Evolutionary conservation across 331 rosid species (phyloP).

Genomic region (Pyrus hybrid): DNA sequence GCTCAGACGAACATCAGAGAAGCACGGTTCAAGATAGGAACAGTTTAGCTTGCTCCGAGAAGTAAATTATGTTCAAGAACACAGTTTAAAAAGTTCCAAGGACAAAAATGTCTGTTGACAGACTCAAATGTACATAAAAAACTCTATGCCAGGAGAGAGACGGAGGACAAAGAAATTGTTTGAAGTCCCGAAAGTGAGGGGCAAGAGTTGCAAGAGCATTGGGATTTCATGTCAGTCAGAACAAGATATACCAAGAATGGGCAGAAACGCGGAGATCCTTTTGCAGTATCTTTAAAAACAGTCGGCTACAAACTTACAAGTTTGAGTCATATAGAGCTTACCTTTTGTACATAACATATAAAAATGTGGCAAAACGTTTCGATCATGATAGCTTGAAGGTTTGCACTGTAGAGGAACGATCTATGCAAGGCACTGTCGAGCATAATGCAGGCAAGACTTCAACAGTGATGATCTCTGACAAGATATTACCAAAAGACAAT

Average conservation of each 20-base stretch:
- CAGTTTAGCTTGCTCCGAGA: constrained; percentile 23
- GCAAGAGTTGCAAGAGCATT: background rate
- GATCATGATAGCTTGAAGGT: background rate
- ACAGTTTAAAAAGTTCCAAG: background rate
- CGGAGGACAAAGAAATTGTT: background rate
- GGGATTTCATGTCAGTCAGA: background rate
- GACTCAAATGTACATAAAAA: background rate
- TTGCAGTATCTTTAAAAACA: background rate
- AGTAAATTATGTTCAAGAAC: background rate
- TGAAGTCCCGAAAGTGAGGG: background rate
- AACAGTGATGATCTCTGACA: background rate
- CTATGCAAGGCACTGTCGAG: background rate
- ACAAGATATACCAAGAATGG: background rate
- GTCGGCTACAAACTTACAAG: background rate
- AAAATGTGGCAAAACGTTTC: background rate
- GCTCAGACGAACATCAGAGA: constrained; percentile 15
- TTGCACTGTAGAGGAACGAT: background rate
- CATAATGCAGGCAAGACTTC: background rate
- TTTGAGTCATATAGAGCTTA: background rate
- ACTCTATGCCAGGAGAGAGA: background rate
- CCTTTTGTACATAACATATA: background rate
- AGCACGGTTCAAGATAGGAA: constrained; percentile 16
- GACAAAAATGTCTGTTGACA: background rate
- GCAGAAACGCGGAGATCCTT: background rate
- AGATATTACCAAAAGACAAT: background rate